A percentile compares a stretch with the other conserved stretches of the same genome.
Conservation (phyloP, 2,329 filamentous ascomycete species). For the Phialophora verrucosa region DNA sequence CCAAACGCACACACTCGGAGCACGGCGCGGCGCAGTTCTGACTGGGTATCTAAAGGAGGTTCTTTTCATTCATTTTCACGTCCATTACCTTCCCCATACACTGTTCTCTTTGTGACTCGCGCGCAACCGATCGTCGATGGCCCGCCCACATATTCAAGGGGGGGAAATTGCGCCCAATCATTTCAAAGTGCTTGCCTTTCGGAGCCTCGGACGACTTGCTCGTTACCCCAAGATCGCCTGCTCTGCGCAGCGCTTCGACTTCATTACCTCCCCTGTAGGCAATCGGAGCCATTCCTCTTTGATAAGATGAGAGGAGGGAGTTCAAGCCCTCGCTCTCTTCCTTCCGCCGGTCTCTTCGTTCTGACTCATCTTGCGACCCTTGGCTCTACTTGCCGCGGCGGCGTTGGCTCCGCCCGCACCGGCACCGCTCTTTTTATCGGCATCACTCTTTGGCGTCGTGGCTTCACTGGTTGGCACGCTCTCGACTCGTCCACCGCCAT, state of each 20-base stretch:
- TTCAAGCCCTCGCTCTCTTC: constrained; percentile 23
- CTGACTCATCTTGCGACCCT: constrained; percentile 27
- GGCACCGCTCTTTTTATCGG: constrained; percentile 10
- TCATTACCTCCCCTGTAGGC: neutral
- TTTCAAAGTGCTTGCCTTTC: neutral
- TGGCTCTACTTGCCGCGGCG: constrained; percentile 15
- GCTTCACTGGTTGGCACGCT: constrained; percentile 53
- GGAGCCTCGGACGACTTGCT: neutral
- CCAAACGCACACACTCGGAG: neutral
- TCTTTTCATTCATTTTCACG: constrained; percentile 1
- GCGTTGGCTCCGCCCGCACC: neutral
- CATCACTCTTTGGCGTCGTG: constrained; percentile 46
- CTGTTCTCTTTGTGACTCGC: neutral
- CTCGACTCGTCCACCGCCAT: constrained; percentile 46
- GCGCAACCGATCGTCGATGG: neutral
- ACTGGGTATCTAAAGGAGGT: neutral
- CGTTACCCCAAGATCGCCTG: neutral
- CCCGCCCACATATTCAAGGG: neutral
- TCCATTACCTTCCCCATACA: neutral
- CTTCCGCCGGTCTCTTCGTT: constrained; percentile 21
- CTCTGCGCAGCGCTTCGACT: neutral
- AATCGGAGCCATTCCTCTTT: neutral
- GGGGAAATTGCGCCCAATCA: neutral
- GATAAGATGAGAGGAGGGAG: neutral
- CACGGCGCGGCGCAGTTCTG: neutral